Percentiles rank a stretch among this genome's conserved stretches.
Conservation (phyloP, 371 early-diverging fungal genomes). For the Nematocida minor region DNA sequence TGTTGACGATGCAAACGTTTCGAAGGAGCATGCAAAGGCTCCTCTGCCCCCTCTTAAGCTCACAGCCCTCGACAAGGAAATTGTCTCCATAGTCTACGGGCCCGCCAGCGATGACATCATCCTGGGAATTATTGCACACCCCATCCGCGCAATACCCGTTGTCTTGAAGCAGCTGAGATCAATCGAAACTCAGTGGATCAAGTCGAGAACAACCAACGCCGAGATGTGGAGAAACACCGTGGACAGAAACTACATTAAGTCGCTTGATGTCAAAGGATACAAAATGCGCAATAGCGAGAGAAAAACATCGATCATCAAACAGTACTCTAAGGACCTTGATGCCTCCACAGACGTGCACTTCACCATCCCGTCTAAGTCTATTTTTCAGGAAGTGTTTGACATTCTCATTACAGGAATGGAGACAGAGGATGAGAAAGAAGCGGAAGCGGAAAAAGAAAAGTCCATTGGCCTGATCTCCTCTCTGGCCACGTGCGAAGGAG, state of each 20-base stretch:
- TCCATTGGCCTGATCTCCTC: slow-evolving; percentile 30
- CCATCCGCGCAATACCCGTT: slow-evolving; percentile 82
- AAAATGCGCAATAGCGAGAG: slow-evolving; percentile 79
- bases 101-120: slow-evolving; percentile 57
- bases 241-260: slow-evolving; percentile 82
- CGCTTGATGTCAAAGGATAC: slow-evolving; percentile 84
- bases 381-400: slow-evolving; percentile 55
- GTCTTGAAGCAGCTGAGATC: slow-evolving; percentile 86
- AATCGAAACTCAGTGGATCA: slow-evolving; percentile 87
- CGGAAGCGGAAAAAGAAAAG: neutral
- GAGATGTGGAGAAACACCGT: slow-evolving; percentile 89
- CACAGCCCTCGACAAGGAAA: slow-evolving; percentile 67
- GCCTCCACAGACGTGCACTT: slow-evolving; percentile 66
- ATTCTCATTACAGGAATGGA: slow-evolving; percentile 62
- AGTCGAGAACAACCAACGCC: slow-evolving; percentile 74
- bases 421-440: slow-evolving; percentile 53
- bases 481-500: neutral
- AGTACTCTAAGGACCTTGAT: slow-evolving; percentile 77
- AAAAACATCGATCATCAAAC: slow-evolving; percentile 71
- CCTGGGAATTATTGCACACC: slow-evolving; percentile 78
- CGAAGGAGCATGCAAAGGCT: slow-evolving; percentile 5
- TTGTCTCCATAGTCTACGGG: slow-evolving; percentile 68
- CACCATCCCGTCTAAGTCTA: slow-evolving; percentile 58
- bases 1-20: slow-evolving; percentile 6
- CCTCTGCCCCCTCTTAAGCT: slow-evolving; percentile 3